A percentile compares a stretch with the other conserved stretches of the same genome.
Evolutionary conservation across 495 filamentous ascomycete genomes (phyloP).

Genomic region (Darksidea phi): DNA sequence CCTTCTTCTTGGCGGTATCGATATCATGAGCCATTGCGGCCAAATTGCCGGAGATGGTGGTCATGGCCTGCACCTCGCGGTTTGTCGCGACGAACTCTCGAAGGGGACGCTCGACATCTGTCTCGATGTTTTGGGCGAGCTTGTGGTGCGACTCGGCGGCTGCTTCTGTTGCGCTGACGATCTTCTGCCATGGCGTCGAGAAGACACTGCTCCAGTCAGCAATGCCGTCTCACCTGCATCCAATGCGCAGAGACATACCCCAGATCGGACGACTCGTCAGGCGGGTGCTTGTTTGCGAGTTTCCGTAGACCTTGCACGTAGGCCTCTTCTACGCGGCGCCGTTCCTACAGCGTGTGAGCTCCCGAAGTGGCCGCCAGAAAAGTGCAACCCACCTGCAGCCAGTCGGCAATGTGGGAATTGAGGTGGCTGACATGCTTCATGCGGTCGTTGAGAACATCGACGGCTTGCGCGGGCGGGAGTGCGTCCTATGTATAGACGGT

Average conservation of each 20-base stretch:
- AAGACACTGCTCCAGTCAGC: slow-evolving; percentile 65
- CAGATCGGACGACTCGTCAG: slow-evolving; percentile 72
- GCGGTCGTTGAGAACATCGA: slow-evolving; percentile 79
- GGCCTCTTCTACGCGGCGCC: slow-evolving; percentile 84
- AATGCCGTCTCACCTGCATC: background rate
- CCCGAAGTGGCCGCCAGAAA: background rate
- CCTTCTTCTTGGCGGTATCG: slow-evolving; percentile 79
- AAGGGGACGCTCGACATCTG: slow-evolving; percentile 84
- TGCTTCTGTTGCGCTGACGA: slow-evolving; percentile 73
- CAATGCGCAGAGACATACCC: slow-evolving; percentile 59
- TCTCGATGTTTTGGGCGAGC: slow-evolving; percentile 81
- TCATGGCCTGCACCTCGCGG: slow-evolving; percentile 81
- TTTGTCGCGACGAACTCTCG: slow-evolving; percentile 69
- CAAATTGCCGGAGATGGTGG: slow-evolving; percentile 78
- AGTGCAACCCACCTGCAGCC: slow-evolving; percentile 70
- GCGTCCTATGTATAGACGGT: slow-evolving; percentile 58
- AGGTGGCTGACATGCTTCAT: slow-evolving; percentile 80
- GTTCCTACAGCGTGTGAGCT: slow-evolving; percentile 61
- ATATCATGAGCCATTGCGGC: slow-evolving; percentile 77
- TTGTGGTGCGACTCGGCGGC: slow-evolving; percentile 81
- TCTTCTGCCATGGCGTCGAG: slow-evolving; percentile 86
- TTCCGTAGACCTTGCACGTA: slow-evolving; percentile 85
- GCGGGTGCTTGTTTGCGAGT: slow-evolving; percentile 65
- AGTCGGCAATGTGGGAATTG: slow-evolving; percentile 93
- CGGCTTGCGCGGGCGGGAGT: slow-evolving; percentile 82